Evolutionary conservation across 345 rosid genomes (phyloP).

Genomic region (Syzygium oleosum): DNA sequence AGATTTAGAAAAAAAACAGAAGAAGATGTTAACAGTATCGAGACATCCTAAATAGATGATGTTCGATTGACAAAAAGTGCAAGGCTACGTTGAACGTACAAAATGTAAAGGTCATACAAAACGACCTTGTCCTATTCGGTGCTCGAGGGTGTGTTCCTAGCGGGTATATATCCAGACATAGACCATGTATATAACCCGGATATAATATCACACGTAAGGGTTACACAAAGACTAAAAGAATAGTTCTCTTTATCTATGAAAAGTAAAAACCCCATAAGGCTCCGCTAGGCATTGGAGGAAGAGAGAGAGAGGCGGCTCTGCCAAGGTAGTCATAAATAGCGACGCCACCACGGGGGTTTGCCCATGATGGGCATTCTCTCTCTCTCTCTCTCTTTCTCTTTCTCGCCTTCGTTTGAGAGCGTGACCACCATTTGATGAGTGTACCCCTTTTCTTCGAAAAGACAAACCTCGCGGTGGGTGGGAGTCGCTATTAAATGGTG

Average conservation of each 20-base stretch:
- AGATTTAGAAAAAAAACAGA: neutral
- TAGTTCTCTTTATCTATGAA: neutral
- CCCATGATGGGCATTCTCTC: too few relatives aligned
- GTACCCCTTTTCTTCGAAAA: neutral
- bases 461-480: neutral
- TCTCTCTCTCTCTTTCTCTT: too few relatives aligned
- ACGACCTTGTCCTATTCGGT: neutral
- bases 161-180: neutral
- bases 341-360: too few relatives aligned
- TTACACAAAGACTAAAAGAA: neutral
- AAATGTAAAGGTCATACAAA: neutral
- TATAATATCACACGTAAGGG: neutral
- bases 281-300: neutral
- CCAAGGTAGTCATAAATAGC: too few relatives aligned
- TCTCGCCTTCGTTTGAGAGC: neutral
- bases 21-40: neutral
- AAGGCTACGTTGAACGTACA: neutral
- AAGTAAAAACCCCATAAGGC: accelerated
- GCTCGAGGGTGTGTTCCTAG: neutral
- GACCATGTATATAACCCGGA: too few relatives aligned
- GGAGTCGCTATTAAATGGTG: neutral
- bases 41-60: neutral
- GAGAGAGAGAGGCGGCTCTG: neutral
- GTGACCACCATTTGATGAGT: neutral
- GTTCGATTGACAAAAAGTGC: neutral